phyloP scores from a whole-genome alignment of 805 yeast genomes.

The Ogataea pini region DNA sequence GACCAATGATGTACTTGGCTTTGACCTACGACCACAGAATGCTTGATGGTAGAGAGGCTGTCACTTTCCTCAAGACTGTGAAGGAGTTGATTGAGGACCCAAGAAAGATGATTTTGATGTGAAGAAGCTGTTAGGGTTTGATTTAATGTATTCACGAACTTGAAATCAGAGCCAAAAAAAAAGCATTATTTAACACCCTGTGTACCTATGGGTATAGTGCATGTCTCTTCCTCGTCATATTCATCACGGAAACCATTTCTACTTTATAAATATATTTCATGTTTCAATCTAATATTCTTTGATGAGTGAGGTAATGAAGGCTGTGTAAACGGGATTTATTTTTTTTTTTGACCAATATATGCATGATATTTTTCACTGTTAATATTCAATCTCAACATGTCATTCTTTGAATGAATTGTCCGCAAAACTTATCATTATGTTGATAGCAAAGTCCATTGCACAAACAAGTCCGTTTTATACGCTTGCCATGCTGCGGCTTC shows the following conservation, averaged over 20 bases:
- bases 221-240: not conserved
- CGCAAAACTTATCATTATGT: conserved; percentile 3
- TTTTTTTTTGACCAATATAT: too few relatives aligned
- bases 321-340: too few relatives aligned
- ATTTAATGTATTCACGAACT: not conserved
- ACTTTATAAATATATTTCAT: not conserved
- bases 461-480: conserved; percentile 10
- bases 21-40: conserved; percentile 98
- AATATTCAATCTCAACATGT: too few relatives aligned
- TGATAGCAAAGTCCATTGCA: conserved; percentile 8
- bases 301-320: not conserved
- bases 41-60: conserved; percentile 98
- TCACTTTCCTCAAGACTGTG: conserved; percentile 89
- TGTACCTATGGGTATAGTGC: too few relatives aligned
- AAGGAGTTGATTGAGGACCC: conserved; percentile 99
- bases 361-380: too few relatives aligned
- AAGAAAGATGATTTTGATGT: conserved; percentile 85
- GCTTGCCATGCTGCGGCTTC: conserved; percentile 20
- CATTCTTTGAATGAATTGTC: too few relatives aligned
- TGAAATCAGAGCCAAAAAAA: not conserved
- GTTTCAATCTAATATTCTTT: not conserved
- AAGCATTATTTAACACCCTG: not conserved
- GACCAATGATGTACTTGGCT: conserved; percentile 99
- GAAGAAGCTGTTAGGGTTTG: conserved; percentile 7
- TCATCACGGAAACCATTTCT: not conserved